Evolutionary conservation across 495 filamentous ascomycete genomes (phyloP).

Genomic region (Neurospora pannonica): DNA sequence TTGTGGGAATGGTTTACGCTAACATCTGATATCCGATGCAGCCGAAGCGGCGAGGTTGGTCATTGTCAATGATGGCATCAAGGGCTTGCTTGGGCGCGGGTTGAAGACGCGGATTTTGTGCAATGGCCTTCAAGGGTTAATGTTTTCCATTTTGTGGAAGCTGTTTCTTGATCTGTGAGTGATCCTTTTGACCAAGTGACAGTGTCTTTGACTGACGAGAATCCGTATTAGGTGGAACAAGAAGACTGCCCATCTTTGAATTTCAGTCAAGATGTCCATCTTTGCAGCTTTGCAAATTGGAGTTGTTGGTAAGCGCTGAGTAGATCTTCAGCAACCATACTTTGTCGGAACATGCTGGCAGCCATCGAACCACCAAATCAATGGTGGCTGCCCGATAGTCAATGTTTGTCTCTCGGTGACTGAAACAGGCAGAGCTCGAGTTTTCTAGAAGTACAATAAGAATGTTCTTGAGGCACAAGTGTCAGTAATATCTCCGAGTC

Average conservation of each 20-base stretch:
- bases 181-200: too few relatives aligned
- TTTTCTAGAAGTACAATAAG: not conserved
- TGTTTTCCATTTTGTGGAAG: conserved; percentile 27
- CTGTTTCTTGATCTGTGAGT: conserved; percentile 28
- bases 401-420: not conserved
- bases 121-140: conserved; percentile 25
- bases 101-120: conserved; percentile 25
- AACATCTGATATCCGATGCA: not conserved
- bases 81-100: conserved; percentile 22
- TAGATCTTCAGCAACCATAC: not conserved
- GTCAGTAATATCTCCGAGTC: not conserved
- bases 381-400: not conserved
- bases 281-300: not conserved
- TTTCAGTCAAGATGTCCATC: not conserved
- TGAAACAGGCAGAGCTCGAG: not conserved
- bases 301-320: not conserved
- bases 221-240: not conserved
- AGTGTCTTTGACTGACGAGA: not conserved
- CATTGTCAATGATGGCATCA: conserved; percentile 18
- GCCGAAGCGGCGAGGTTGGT: conserved; percentile 21
- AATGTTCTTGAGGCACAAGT: not conserved
- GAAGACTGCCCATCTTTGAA: not conserved
- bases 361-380: not conserved
- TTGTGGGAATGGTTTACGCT: not conserved
- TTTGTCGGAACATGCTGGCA: not conserved